Base-by-base conservation (phyloP, 768 basidiomycete species). In the Pleurotus eryngii region DNA sequence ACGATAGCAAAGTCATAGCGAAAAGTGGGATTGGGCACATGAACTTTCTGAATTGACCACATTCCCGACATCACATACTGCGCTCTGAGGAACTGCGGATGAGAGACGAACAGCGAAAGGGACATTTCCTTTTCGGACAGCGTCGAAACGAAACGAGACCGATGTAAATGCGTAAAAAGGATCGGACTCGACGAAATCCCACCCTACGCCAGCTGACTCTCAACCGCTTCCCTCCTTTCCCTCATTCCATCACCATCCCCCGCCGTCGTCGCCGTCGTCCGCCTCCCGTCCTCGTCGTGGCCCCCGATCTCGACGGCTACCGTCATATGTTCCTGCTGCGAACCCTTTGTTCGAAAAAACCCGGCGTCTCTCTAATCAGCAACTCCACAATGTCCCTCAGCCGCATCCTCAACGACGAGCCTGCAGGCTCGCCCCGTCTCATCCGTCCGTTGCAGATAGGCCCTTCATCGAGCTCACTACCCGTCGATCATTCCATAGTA, bases 401-500 rank as follows among this genome's bases (percentile, higher is more conserved):
- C 64, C 80, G 83, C 63, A 90, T 91, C 60, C 84, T 91, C 73
- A 91, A 91, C 73, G 84, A 90, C 73, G 85, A 88, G 61, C 80
- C 86, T 43, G 71, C 76, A 30, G 74, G 76, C 18, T 68, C 76
- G 46, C 59, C 70, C 51, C 69, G 57, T 68, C 71, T 46, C 62
- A 60, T 20, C 53, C 64, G 45, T 49, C 61, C 27, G 64, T 56
- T 60, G 49, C 56, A 50, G 64, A 64, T 59, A 60, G 56, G 40
- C 35, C 61, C 15, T 57, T 60, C 49, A 57, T 51, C 49, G 57
- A 60, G 46, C 5, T 42, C 39, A 6, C 17, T 50, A 17, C 42
- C 46, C 12, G 49, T 53, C 9, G 51, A 54, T 54, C 51, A 54
- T 42, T 39, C 48, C 14, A 17, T 50, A 27, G 56, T 45, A 45